phyloP scores from a whole-genome alignment of 257 asterid genomes.

The Forsythia viridissima region DNA sequence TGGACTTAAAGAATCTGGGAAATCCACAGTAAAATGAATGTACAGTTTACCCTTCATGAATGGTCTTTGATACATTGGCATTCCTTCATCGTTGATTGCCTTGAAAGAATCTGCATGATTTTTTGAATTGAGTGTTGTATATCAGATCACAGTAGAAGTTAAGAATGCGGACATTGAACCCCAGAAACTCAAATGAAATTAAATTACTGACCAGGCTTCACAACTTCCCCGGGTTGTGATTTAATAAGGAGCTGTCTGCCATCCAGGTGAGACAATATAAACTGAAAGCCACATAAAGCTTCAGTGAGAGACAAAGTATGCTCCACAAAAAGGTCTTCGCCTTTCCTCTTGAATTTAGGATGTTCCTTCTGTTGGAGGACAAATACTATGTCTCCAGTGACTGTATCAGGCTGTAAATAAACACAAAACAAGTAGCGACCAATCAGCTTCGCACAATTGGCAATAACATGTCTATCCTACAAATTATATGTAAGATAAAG shows the following conservation, averaged over 20 bases:
- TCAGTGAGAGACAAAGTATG: slow-evolving; percentile 41
- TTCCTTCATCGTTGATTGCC: slow-evolving; percentile 51
- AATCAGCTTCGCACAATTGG: too few species aligned
- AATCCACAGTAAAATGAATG: slow-evolving; percentile 38
- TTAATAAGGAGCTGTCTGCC: slow-evolving; percentile 45
- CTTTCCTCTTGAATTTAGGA: slow-evolving; percentile 44
- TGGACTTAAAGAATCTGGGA: slow-evolving; percentile 31
- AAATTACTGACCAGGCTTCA: slow-evolving; percentile 44
- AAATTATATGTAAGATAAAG: background rate
- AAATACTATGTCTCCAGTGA: slow-evolving; percentile 42
- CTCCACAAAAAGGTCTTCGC: slow-evolving; percentile 43
- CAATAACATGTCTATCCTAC: too few species aligned
- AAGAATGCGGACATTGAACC: too few species aligned
- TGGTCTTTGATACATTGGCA: slow-evolving; percentile 41
- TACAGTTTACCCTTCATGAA: slow-evolving; percentile 47
- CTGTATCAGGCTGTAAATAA: slow-evolving; percentile 39
- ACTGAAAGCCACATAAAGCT: slow-evolving; percentile 50
- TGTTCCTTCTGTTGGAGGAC: slow-evolving; percentile 48
- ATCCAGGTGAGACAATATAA: slow-evolving; percentile 40
- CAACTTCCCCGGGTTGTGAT: slow-evolving; percentile 46
- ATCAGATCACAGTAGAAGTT: too few species aligned
- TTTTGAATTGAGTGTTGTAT: background rate
- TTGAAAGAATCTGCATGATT: slow-evolving; percentile 34
- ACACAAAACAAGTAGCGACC: background rate
- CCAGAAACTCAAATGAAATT: too few species aligned